Evolutionary conservation across 2,329 filamentous ascomycete genomes (phyloP).

Genomic region (Neonectria magnoliae): DNA sequence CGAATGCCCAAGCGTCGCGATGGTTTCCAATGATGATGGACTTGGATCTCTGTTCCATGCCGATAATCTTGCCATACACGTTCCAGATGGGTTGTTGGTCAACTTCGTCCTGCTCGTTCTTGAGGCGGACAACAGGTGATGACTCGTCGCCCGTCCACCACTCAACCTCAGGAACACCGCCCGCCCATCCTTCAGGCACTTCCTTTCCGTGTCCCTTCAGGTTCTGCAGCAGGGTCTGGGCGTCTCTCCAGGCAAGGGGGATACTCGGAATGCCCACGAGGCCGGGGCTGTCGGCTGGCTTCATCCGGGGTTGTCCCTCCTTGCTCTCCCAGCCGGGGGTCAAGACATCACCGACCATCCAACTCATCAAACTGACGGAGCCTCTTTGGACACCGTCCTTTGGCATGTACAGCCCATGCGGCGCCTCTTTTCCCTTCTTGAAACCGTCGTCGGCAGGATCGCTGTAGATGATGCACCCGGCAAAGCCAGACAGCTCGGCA

Average conservation of each 20-base stretch:
- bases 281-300: slow-evolving; percentile 74
- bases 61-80: slow-evolving; percentile 83
- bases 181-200: slow-evolving; percentile 77
- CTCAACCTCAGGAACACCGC: slow-evolving; percentile 78
- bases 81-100: slow-evolving; percentile 91
- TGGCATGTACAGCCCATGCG: slow-evolving; percentile 82
- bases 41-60: slow-evolving; percentile 85
- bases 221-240: slow-evolving; percentile 78
- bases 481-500: slow-evolving; percentile 86
- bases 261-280: slow-evolving; percentile 88
- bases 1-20: slow-evolving; percentile 91
- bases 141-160: slow-evolving; percentile 86
- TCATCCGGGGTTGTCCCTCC: slow-evolving; percentile 71
- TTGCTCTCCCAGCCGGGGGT: slow-evolving; percentile 87
- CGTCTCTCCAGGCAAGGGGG: slow-evolving; percentile 89
- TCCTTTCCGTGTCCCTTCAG: slow-evolving; percentile 79
- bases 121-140: slow-evolving; percentile 81
- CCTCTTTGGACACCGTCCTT: slow-evolving; percentile 85
- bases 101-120: slow-evolving; percentile 87
- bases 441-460: slow-evolving; percentile 90
- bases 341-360: slow-evolving; percentile 89
- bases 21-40: slow-evolving; percentile 92
- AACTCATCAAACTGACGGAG: slow-evolving; percentile 81
- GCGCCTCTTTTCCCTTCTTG: slow-evolving; percentile 75
- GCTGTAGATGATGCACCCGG: slow-evolving; percentile 90